Conservation (phyloP, 2,329 filamentous ascomycete genomes). For the Exophiala aquamarina region DNA sequence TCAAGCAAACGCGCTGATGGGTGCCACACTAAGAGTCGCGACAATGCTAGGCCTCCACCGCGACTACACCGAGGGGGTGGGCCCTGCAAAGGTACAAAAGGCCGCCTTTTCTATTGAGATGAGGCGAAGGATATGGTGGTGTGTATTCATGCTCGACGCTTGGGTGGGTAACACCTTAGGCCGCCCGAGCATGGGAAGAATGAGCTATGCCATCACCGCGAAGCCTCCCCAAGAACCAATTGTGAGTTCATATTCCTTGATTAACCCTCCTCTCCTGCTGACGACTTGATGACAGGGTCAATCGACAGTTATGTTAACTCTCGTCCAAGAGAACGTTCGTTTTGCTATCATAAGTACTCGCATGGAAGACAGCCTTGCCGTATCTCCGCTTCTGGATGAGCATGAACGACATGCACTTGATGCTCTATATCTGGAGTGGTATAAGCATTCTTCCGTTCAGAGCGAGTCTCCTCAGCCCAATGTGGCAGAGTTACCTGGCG, state of each 20-base stretch:
- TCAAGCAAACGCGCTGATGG: conserved; percentile 71
- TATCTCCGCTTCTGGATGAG: conserved; percentile 65
- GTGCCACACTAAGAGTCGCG: conserved; percentile 72
- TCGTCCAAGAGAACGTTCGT: conserved; percentile 65
- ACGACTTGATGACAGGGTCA: conserved; percentile 4
- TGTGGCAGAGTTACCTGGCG: conserved; percentile 13
- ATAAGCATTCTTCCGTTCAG: conserved; percentile 64
- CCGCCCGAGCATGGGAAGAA: conserved; percentile 67
- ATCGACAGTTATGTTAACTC: conserved; percentile 9
- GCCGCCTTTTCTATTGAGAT: conserved; percentile 59
- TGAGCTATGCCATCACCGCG: conserved; percentile 67
- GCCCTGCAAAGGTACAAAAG: conserved; percentile 43
- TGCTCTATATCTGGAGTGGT: conserved; percentile 69
- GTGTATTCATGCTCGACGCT: conserved; percentile 70
- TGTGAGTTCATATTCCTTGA: conserved; percentile 27
- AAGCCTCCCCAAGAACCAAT: conserved; percentile 59
- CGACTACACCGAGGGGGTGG: conserved; percentile 54
- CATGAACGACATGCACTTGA: conserved; percentile 68
- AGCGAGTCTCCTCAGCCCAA: conserved; percentile 64
- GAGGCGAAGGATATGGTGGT: conserved; percentile 72
- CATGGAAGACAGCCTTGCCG: conserved; percentile 73
- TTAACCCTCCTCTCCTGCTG: conserved; percentile 22
- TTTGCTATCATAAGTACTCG: conserved; percentile 78
- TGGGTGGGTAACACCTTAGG: conserved; percentile 72
- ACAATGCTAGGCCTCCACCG: conserved; percentile 70